phyloP scores from a whole-genome alignment of 805 yeast genomes.

The Candida takata region DNA sequence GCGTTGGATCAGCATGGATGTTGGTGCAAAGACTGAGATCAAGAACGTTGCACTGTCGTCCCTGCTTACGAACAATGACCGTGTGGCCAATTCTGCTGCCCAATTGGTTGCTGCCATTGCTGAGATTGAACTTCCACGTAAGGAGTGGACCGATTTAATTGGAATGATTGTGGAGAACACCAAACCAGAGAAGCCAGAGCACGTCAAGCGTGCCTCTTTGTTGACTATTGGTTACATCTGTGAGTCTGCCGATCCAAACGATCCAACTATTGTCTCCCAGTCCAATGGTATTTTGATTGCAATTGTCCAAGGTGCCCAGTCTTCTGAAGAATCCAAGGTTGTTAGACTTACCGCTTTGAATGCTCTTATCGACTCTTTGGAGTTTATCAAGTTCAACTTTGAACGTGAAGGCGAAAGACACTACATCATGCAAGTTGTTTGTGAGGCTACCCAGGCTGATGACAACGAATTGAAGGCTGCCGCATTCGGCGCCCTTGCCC shows the following conservation, averaged over 20 bases:
- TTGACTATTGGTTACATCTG: slow-evolving; percentile 93
- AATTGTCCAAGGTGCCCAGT: slow-evolving; percentile 92
- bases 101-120: slow-evolving; percentile 96
- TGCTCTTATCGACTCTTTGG: slow-evolving; percentile 86
- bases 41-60: slow-evolving; percentile 59
- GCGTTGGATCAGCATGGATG: slow-evolving; percentile 67
- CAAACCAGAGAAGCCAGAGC: slow-evolving; percentile 64
- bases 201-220: slow-evolving; percentile 80
- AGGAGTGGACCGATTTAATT: slow-evolving; percentile 85
- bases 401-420: slow-evolving; percentile 92
- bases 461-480: slow-evolving; percentile 82
- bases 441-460: slow-evolving; percentile 95
- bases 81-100: slow-evolving; percentile 85
- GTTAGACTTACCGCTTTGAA: slow-evolving; percentile 89
- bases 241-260: slow-evolving; percentile 80
- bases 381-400: slow-evolving; percentile 82
- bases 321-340: slow-evolving; percentile 61
- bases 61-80: slow-evolving; percentile 56
- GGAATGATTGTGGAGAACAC: slow-evolving; percentile 82
- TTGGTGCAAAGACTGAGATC: slow-evolving; percentile 49
- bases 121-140: slow-evolving; percentile 84
- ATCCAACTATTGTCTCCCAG: slow-evolving; percentile 68
- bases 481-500: slow-evolving; percentile 92
- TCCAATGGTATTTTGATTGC: slow-evolving; percentile 92
- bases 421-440: slow-evolving; percentile 96